phyloP scores from a whole-genome alignment of 164 flowering plant species.

The Buxus sempervirens region DNA sequence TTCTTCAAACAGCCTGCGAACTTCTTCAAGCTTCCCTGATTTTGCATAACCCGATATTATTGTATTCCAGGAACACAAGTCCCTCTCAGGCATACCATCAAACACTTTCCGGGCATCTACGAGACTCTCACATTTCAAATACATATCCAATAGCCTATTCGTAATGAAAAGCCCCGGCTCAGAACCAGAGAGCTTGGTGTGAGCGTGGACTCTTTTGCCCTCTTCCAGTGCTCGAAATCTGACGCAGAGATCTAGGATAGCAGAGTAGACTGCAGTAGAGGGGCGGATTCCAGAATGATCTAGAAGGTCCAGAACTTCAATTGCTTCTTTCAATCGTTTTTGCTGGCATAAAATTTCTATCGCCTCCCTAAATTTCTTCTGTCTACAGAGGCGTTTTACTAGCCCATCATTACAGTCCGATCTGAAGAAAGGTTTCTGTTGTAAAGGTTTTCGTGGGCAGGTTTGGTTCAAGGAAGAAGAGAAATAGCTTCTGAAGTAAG shows the following conservation, averaged over 20 bases:
- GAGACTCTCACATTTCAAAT: constrained; percentile 18
- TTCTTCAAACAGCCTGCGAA: constrained; percentile 19
- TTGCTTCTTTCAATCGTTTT: constrained; percentile 23
- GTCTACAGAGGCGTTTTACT: constrained; percentile 17
- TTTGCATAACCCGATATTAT: constrained; percentile 25
- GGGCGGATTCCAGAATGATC: constrained; percentile 19
- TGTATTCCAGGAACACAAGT: constrained; percentile 35
- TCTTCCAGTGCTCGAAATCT: constrained; percentile 20
- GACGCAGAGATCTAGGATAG: constrained; percentile 24
- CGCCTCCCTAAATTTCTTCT: constrained; percentile 27
- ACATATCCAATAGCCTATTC: constrained; percentile 22
- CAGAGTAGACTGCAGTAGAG: constrained; percentile 19
- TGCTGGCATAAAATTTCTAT: constrained; percentile 23
- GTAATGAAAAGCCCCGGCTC: constrained; percentile 17
- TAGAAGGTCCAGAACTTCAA: constrained; percentile 17
- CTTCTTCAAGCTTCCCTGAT: constrained; percentile 23
- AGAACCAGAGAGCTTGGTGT: constrained; percentile 16
- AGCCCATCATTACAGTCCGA: constrained; percentile 1
- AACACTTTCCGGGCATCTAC: constrained; percentile 19
- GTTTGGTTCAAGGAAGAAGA: background rate
- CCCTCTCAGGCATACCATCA: constrained; percentile 28
- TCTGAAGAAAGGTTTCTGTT: constrained; percentile 3
- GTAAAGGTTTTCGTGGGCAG: background rate
- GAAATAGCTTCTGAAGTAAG: background rate
- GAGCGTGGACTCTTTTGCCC: constrained; percentile 22